Conservation (phyloP, 1,284 basidiomycete species). For the Porogramme epimiltina region DNA sequence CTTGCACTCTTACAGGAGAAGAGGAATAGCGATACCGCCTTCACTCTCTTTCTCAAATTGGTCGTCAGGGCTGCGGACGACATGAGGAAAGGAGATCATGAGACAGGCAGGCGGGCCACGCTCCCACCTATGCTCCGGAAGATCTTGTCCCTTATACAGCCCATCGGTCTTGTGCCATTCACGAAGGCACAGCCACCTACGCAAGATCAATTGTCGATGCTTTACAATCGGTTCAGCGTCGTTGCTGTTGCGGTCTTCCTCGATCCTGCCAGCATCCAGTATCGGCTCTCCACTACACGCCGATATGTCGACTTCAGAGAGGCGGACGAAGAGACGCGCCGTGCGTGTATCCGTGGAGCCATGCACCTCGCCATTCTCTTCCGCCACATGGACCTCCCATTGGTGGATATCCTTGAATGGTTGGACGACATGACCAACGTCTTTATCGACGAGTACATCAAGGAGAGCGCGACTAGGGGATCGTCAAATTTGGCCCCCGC, state of each 20-base stretch:
- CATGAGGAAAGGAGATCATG: conserved; percentile 27
- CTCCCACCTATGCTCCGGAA: conserved; percentile 60
- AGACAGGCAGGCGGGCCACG: background rate
- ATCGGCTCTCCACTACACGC: conserved; percentile 62
- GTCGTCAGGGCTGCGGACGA: conserved; percentile 58
- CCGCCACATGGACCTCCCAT: conserved; percentile 55
- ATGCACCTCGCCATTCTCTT: conserved; percentile 76
- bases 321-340: conserved; percentile 72
- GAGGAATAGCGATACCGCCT: conserved; percentile 68
- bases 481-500: too few species aligned
- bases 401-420: conserved; percentile 68
- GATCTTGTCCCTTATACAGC: conserved; percentile 78
- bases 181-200: conserved; percentile 56
- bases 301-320: conserved; percentile 70
- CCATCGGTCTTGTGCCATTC: conserved; percentile 73
- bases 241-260: conserved; percentile 80
- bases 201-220: conserved; percentile 68
- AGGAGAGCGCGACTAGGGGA: background rate
- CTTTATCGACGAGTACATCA: conserved; percentile 62
- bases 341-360: conserved; percentile 76
- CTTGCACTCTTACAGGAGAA: conserved; percentile 56
- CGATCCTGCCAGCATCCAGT: conserved; percentile 57
- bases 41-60: conserved; percentile 81
- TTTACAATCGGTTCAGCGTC: conserved; percentile 86
- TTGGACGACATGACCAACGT: conserved; percentile 62